Evolutionary conservation across 176 grass and related monocot species (phyloP), one percentile per base, ranked within the genome.

Genomic region (Otatea glauca): DNA sequence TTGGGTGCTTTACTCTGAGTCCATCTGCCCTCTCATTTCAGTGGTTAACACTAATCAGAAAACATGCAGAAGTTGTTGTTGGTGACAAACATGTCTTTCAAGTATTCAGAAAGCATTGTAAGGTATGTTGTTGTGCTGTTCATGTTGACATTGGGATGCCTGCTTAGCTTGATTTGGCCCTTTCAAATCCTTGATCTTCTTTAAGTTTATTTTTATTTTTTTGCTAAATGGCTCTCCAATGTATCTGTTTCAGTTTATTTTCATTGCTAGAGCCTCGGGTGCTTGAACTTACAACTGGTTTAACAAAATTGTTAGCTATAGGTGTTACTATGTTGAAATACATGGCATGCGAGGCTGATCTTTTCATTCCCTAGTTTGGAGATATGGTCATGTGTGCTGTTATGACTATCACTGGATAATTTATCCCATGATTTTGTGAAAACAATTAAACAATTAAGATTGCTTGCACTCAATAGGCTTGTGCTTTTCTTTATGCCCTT

Each of bases 91-190:
- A 20, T 76, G 45, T 94, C n/a, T 91, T 96, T 76, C 84, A 83
- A 78, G 82, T 90, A 83, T 99, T 99, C 88, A 94, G 88, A 64
- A 95, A 81, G 73, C 89, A 91, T 84, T 99, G 96, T 82, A 92
- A 94, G 96, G 96, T 99, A 88, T 43, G 58, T 45, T 75, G 32
- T 21, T 51, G 9, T 50, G 83, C 53, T 73, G 4, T 66, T 87
- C 23, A n/a, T 76, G 60, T 64, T 24, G 34, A 75, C 27, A 59
- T 58, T 43, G 10, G 16, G 61, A 27, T 74, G 17, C 55, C 7
- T 58, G 29, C 35, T 66, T 83, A 48, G 65, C 66, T 72, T 48
- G 61, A 3, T 79, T 67, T 83, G 4, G 1, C 41, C 73, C 59
- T 78, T 86, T 83, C 3, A 1, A 82, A 69, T 41, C 15, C 48